Conservation (phyloP, 2,329 filamentous ascomycete species). For the Emmonsia crescens region DNA sequence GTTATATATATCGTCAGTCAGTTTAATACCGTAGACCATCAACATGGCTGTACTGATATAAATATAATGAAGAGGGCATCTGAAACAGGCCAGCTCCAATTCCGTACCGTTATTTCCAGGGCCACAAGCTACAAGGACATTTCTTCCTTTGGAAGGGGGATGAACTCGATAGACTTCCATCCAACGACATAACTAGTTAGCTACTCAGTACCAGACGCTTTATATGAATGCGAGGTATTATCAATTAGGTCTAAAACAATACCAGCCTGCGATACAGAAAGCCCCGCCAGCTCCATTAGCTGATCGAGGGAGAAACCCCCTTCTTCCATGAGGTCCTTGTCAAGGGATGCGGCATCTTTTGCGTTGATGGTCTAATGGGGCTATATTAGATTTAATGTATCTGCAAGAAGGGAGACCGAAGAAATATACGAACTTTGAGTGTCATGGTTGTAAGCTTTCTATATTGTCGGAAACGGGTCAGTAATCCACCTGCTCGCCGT, state of each 20-base stretch:
- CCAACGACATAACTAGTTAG: constrained; percentile 3
- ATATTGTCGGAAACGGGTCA: neutral
- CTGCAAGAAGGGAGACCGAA: neutral
- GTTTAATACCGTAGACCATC: neutral
- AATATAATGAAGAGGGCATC: neutral
- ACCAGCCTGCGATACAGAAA: constrained; percentile 88
- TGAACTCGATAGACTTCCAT: constrained; percentile 71
- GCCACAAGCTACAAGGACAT: constrained; percentile 80
- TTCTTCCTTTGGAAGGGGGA: constrained; percentile 57
- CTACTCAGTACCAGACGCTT: neutral
- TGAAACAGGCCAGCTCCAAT: neutral
- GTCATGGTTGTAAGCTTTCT: neutral
- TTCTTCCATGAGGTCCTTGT: constrained; percentile 83
- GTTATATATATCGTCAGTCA: neutral
- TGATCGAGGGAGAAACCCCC: constrained; percentile 89
- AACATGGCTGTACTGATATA: neutral
- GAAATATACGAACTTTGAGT: constrained; percentile 2
- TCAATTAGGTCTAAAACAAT: constrained; percentile 8
- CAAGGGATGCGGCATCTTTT: constrained; percentile 77
- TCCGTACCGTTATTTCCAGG: constrained; percentile 54
- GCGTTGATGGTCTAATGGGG: constrained; percentile 65
- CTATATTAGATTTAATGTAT: neutral
- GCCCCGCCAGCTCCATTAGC: constrained; percentile 89
- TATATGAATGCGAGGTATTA: neutral
- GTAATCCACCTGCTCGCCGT: constrained; percentile 4